Conservation (phyloP, 768 basidiomycete genomes). For the Daedalea quercina region DNA sequence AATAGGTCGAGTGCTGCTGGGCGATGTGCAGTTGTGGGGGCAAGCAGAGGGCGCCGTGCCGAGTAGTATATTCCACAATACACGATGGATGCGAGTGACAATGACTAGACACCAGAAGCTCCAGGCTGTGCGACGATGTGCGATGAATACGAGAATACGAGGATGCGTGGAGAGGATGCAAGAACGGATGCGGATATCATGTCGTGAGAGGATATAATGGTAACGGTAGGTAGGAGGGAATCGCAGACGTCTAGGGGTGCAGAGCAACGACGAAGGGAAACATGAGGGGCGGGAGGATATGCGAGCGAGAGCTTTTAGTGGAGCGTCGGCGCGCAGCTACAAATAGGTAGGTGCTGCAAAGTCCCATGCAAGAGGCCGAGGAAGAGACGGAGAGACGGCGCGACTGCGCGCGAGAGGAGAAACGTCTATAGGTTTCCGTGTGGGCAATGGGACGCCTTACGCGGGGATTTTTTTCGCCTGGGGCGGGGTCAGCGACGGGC, state of each 20-base stretch:
- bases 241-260: conserved; percentile 17
- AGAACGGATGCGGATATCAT: conserved; percentile 14
- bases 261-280: conserved; percentile 9
- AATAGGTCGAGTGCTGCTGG: too few species aligned
- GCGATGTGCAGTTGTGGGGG: too few species aligned
- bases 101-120: conserved; percentile 3
- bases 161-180: conserved; percentile 7
- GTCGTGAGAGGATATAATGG: conserved; percentile 14
- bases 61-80: neutral
- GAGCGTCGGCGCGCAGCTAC: conserved; percentile 1
- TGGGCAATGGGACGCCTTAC: conserved; percentile 9
- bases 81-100: neutral
- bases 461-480: conserved; percentile 23
- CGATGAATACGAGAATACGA: neutral
- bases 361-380: conserved; percentile 13
- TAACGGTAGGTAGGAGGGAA: neutral
- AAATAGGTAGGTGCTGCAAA: conserved; percentile 17
- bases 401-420: neutral
- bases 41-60: too few species aligned
- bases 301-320: conserved; percentile 18
- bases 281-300: too few species aligned
- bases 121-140: conserved; percentile 1
- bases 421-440: conserved; percentile 14
- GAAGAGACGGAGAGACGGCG: conserved; percentile 1
- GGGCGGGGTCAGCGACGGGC: conserved; percentile 1